Evolutionary conservation across 345 rosid genomes (phyloP), one percentile per base, ranked within the genome.

Genomic region (Nephelium lappaceum): DNA sequence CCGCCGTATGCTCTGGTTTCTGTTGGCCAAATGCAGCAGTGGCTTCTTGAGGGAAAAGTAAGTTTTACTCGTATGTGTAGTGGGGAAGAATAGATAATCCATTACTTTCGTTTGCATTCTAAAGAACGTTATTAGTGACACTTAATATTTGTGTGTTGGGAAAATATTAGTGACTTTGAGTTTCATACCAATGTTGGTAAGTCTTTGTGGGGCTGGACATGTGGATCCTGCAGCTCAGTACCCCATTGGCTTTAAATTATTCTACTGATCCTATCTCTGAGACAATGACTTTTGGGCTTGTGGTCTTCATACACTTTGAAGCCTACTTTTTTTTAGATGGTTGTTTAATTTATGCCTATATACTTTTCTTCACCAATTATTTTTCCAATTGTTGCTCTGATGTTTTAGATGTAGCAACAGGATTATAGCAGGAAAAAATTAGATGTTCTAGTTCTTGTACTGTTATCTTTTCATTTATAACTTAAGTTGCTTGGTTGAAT

Each of bases 41-140:
- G 85, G 81, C 83, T 76, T 66, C 85, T 60, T 72, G 73, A 81
- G 79, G 85, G 83, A 79, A 78, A 89, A 87, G 88, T 89, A 89
- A 89, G 90, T 89, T 81, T 82, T 81, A 78, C 80, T 85, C 27
- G 55, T 73, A 62, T 80, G 82, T 82, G 80, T 83, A 74, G 76
- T 14, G 80, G 82, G 69, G 86, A 77, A 79, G 75, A 72, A 58
- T 81, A 76, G 42, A 76, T 72, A 65, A 43, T 74, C 66, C 65
- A 38, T 83, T 79, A 25, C 75, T 82, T 80, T 75, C 66, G 36
- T 81, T 64, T 77, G 83, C 87, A 61, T 77, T 80, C 58, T 71
- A 81, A 72, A 68, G 78, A 83, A 82, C 71, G 43, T 76, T 58
- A 60, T 75, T 69, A 45, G 70, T 58, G 68, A 68, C 49, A 45